Conservation (phyloP, 2,329 filamentous ascomycete species). For the Beauveria asiatica region DNA sequence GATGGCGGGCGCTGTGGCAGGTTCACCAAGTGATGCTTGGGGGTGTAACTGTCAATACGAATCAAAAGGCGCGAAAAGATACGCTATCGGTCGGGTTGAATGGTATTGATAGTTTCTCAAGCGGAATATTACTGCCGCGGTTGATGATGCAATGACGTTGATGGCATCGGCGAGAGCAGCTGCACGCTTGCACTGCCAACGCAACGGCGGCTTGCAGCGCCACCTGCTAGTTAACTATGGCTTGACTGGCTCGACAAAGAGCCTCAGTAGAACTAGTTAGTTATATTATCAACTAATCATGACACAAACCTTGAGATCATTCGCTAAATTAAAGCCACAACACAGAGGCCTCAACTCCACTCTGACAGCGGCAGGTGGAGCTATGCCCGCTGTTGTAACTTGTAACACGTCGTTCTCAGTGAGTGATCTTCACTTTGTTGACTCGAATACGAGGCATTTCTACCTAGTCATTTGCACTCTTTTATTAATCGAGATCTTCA, state of each 20-base stretch:
- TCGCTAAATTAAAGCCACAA: not conserved
- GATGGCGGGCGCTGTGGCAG: too few species aligned
- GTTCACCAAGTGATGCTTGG: not conserved
- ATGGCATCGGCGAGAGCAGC: not conserved
- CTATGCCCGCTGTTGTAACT: not conserved
- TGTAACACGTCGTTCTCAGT: not conserved
- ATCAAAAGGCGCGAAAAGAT: too few species aligned
- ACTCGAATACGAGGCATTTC: not conserved
- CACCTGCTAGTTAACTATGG: not conserved
- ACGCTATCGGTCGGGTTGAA: not conserved
- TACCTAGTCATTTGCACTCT: not conserved
- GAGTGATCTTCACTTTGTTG: not conserved
- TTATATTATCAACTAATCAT: not conserved
- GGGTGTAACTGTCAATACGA: not conserved
- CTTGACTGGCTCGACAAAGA: too few species aligned
- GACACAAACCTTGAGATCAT: not conserved
- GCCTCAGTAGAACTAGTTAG: not conserved
- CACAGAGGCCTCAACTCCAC: not conserved
- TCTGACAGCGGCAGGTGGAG: slow-evolving; percentile 1
- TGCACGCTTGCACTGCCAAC: not conserved
- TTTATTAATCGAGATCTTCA: not conserved
- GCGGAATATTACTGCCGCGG: not conserved
- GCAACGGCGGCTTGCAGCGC: not conserved
- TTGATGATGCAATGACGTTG: not conserved
- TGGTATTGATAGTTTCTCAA: not conserved